phyloP scores from a whole-genome alignment of 1,284 basidiomycete genomes.

The Xanthoconium separans region DNA sequence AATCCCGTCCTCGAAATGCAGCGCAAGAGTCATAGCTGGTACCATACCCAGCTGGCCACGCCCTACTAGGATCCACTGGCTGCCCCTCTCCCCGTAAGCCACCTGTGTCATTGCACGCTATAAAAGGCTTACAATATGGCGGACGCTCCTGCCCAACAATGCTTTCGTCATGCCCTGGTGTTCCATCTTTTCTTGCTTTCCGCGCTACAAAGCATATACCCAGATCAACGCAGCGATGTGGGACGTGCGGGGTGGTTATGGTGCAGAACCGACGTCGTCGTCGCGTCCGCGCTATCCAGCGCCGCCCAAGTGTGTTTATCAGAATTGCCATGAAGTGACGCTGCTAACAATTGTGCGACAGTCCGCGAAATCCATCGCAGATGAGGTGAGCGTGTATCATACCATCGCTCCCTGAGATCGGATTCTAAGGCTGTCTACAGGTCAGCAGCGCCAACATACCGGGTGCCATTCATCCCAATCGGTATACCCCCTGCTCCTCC shows the following conservation, averaged over 20 bases:
- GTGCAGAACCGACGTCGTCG: constrained; percentile 14
- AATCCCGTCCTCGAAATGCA: constrained; percentile 24
- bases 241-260: constrained; percentile 25
- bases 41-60: constrained; percentile 12
- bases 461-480: constrained; percentile 17
- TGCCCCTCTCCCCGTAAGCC: constrained; percentile 19
- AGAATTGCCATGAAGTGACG: background rate
- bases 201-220: constrained; percentile 35
- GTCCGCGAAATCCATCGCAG: constrained; percentile 7
- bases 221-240: constrained; percentile 32
- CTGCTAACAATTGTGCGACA: constrained; percentile 10
- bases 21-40: constrained; percentile 4
- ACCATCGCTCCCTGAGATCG: background rate
- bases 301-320: constrained; percentile 18
- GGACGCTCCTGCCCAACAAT: constrained; percentile 6
- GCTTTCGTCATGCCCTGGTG: constrained; percentile 30
- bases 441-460: constrained; percentile 10
- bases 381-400: constrained; percentile 14
- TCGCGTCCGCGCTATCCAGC: constrained; percentile 18
- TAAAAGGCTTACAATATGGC: constrained; percentile 19
- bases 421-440: constrained; percentile 7
- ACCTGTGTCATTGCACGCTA: constrained; percentile 15
- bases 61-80: constrained; percentile 30
- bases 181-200: constrained; percentile 32
- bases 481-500: constrained; percentile 18